A percentile compares a stretch with the other conserved stretches of the same genome.
phyloP scores from a whole-genome alignment of 345 rosid genomes.

The Xanthoceras sorbifolium region DNA sequence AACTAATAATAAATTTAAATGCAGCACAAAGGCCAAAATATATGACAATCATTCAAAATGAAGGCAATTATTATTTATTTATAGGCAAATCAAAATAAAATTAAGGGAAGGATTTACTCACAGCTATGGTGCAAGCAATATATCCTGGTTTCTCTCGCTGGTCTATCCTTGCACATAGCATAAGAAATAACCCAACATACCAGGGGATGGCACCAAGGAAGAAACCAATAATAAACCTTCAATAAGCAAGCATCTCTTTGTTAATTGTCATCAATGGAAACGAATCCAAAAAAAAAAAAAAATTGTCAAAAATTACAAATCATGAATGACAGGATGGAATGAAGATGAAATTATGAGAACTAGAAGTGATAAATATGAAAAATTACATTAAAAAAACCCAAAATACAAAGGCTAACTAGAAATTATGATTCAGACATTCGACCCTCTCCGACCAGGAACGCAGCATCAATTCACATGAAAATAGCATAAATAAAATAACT shows the following conservation, averaged over 20 bases:
- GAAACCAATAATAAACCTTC: slow-evolving; percentile 84
- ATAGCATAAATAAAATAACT: too few relatives aligned
- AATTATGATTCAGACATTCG: neutral
- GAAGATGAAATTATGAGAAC: neutral
- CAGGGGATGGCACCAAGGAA: slow-evolving; percentile 87
- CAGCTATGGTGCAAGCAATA: slow-evolving; percentile 83
- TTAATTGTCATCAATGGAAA: slow-evolving; percentile 18
- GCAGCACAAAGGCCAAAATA: neutral
- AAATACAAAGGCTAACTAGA: neutral
- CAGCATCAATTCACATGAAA: neutral
- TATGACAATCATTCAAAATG: neutral
- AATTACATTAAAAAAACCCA: neutral
- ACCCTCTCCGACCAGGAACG: neutral
- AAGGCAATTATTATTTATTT: neutral
- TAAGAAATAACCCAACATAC: slow-evolving; percentile 68
- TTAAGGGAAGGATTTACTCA: slow-evolving; percentile 37
- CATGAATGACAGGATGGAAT: neutral
- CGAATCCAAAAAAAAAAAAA: neutral
- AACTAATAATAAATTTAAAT: neutral
- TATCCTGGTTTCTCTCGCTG: slow-evolving; percentile 90
- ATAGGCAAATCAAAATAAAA: neutral
- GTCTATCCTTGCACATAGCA: slow-evolving; percentile 70
- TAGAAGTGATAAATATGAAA: neutral
- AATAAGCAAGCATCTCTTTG: slow-evolving; percentile 18
- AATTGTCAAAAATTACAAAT: neutral